Percentiles rank a stretch among this genome's conserved stretches.
phyloP scores from a whole-genome alignment of 768 basidiomycete species.

The Lactarius quietus region DNA sequence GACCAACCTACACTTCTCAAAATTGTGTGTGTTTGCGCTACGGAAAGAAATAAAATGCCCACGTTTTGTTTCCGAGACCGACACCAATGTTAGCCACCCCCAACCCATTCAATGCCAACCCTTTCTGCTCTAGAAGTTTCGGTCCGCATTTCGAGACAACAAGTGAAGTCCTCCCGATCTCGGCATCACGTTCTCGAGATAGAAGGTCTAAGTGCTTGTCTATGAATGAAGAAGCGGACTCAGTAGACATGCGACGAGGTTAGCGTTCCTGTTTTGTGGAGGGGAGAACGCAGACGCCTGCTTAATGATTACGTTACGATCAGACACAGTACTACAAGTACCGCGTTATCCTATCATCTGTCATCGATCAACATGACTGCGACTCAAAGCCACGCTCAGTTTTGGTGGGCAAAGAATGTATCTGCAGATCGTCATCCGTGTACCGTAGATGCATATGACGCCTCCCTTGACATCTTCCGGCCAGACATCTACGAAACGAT shows the following conservation, averaged over 20 bases:
- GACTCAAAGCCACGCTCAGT: conserved; percentile 6
- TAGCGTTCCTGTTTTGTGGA: not conserved
- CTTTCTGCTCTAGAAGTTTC: conserved; percentile 83
- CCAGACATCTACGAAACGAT: conserved; percentile 25
- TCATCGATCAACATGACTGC: not conserved
- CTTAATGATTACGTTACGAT: not conserved
- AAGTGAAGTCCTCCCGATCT: conserved; percentile 74
- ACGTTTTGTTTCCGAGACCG: conserved; percentile 94
- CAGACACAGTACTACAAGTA: no score
- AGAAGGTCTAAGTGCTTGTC: conserved; percentile 65
- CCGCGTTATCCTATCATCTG: no score
- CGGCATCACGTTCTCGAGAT: conserved; percentile 71
- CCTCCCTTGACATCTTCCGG: conserved; percentile 15
- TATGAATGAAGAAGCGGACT: conserved; percentile 54
- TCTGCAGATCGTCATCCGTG: conserved; percentile 9
- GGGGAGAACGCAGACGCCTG: not conserved
- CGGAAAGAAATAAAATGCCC: not conserved
- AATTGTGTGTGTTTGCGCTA: conserved; percentile 18
- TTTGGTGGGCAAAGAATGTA: conserved; percentile 21
- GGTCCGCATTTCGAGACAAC: conserved; percentile 80
- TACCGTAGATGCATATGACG: conserved; percentile 21
- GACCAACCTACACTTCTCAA: conserved; percentile 60
- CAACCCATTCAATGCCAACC: conserved; percentile 73
- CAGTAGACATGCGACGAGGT: conserved; percentile 27
- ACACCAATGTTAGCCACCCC: conserved; percentile 69